Conservation (phyloP, 2,329 filamentous ascomycete species). For the Fusarium albosuccineum region DNA sequence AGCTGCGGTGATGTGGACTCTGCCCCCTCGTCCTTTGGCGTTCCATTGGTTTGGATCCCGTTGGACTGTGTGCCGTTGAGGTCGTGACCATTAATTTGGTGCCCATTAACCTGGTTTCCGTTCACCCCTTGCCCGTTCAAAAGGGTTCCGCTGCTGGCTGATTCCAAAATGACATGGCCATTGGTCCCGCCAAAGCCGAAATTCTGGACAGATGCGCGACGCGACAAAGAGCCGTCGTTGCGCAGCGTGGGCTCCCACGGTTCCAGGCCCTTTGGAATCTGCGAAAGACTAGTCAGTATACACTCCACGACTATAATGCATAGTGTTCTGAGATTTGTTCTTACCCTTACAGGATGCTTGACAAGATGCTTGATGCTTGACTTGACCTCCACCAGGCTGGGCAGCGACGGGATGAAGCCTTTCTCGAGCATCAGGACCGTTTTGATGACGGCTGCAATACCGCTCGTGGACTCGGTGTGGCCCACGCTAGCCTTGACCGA, state of each 20-base stretch:
- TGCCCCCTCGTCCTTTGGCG: too few species aligned
- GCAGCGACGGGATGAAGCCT: conserved; percentile 16
- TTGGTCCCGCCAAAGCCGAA: conserved; percentile 23
- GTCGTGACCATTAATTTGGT: neutral
- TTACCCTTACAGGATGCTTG: conserved; percentile 15
- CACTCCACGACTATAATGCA: neutral
- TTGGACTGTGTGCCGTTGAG: neutral
- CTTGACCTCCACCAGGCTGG: conserved; percentile 17
- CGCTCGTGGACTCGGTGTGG: conserved; percentile 23
- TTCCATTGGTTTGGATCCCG: too few species aligned
- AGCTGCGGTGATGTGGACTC: neutral
- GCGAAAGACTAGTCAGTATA: neutral
- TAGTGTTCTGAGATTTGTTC: neutral
- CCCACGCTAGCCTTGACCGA: conserved; percentile 36
- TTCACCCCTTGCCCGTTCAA: too few species aligned
- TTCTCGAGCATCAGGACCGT: conserved; percentile 29
- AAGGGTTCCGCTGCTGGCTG: neutral
- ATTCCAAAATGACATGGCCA: conserved; percentile 14
- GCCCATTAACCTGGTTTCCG: too few species aligned
- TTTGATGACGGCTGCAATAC: conserved; percentile 23
- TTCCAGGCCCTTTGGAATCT: neutral
- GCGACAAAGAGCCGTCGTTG: too few species aligned
- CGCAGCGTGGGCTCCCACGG: neutral
- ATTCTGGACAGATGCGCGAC: conserved; percentile 5
- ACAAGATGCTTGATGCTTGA: conserved; percentile 1